Evolutionary conservation across 2,329 filamentous ascomycete genomes (phyloP), one percentile per base, ranked within the genome.

Genomic region (Pseudonectria foliicola): DNA sequence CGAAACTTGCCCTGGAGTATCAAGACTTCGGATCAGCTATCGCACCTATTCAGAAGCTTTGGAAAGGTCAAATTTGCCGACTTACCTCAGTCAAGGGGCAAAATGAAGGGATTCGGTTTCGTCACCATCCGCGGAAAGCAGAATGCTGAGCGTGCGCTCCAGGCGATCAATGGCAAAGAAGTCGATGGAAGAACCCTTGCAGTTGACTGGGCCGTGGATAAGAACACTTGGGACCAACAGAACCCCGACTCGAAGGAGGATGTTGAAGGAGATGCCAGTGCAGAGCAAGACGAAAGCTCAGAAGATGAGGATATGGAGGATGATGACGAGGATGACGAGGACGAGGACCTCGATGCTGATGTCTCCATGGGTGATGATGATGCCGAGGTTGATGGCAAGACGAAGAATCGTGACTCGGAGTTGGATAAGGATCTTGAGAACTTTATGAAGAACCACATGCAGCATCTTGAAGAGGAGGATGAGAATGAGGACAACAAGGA

Each of bases 191-290:
- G 92, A 51, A 83, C 81, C 7, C 62, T 98, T 41, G 92, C 90
- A 18, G 92, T 98, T 6, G 92, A 98, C 63, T 98, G 87, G 86
- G 90, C 93, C 23, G 88, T 96, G 4, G 87, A 95, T 41, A 95
- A 93, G 65, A 73, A 81, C 27, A 79, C 82, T 6, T 98, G 87
- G 87, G 75, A 89, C 43, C 71, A 78, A 42, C 68, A 79, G 44
- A 71, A 78, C 21, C 51, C 70, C 41, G 55, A 64, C 25, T 47
- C 56, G 7, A 56, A 58, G 4, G 57, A 64, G 6, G 46, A 60
- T 12, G 61, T 55, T 21, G 56, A 53, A 7, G 55, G 62, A 11
- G 28, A 35, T 15, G 25, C 5, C 25, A 48, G 51, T 12, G 49
- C 46, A 7, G 39, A 43, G 5, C 59, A 62, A 11, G 59, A 59